Evolutionary conservation across 257 asterid genomes (phyloP).

Genomic region (Nemophila menziesii): DNA sequence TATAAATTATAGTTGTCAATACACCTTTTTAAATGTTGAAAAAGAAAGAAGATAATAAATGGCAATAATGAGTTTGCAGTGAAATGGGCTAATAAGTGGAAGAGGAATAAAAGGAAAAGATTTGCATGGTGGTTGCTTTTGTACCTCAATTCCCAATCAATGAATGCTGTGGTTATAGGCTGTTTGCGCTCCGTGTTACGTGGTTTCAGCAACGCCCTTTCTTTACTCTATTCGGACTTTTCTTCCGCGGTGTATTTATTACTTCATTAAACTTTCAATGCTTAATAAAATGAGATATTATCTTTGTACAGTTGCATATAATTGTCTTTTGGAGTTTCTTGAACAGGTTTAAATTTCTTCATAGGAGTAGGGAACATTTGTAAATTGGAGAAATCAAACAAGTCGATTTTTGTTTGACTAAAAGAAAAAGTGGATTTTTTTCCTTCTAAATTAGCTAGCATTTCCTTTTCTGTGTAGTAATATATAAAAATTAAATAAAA

Average conservation of each 20-base stretch:
- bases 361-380: no score
- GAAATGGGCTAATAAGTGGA: conserved; percentile 2
- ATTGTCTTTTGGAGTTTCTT: no score
- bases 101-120: conserved; percentile 19
- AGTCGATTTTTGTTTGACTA: no score
- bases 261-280: no score
- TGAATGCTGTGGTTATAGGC: conserved; percentile 30
- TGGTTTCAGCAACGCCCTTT: conserved; percentile 35
- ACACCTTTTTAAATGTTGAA: not conserved
- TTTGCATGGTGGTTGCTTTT: conserved; percentile 33
- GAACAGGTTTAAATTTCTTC: no score
- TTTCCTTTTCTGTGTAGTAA: no score
- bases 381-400: no score
- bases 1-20: not conserved
- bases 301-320: no score
- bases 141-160: conserved; percentile 36
- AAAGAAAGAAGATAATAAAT: not conserved
- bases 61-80: not conserved
- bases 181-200: conserved; percentile 18
- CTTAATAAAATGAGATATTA: no score
- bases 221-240: conserved; percentile 1
- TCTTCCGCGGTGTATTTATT: not conserved
- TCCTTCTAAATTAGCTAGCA: no score
- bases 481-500: no score
- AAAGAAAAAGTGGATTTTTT: no score